These are phyloP conservation scores for Zea luxurians DNA, from an alignment of 176 grass and related monocot genomes.

Conservation along the genomic window DNA sequence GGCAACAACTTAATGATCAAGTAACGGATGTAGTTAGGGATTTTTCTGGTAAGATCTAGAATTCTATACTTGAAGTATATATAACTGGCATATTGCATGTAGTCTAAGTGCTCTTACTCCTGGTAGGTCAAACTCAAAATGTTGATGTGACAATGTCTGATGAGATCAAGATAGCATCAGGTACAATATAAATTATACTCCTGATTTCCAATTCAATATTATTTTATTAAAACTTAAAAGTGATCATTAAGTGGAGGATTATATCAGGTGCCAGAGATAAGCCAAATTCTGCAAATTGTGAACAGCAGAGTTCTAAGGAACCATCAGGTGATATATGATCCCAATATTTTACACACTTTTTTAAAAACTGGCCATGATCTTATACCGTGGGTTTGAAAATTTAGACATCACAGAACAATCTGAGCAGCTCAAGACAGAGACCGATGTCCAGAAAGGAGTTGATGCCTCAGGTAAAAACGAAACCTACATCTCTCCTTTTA, in stretches of 20 bases:
- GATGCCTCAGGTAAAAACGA: constrained; percentile 37
- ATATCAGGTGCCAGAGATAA: constrained; percentile 24
- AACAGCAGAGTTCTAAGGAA: constrained; percentile 32
- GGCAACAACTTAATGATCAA: constrained; percentile 12
- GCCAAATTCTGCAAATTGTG: constrained; percentile 32
- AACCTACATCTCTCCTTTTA: neutral
- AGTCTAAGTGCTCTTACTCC: constrained; percentile 17
- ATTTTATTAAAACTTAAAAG: constrained; percentile 2
- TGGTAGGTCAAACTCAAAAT: constrained; percentile 30
- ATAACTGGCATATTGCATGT: neutral
- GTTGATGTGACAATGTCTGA: constrained; percentile 11
- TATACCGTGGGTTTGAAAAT: constrained; percentile 26
- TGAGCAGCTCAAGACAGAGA: constrained; percentile 32
- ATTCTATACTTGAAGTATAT: constrained; percentile 16
- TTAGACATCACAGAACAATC: constrained; percentile 32
- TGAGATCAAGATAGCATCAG: constrained; percentile 37
- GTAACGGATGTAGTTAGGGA: constrained; percentile 8
- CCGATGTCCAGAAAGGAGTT: constrained; percentile 21
- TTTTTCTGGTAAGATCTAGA: constrained; percentile 32
- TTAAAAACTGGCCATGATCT: neutral
- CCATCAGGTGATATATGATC: constrained; percentile 40
- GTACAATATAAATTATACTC: constrained; percentile 22
- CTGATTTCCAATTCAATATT: neutral
- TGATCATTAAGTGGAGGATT: neutral
- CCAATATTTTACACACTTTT: constrained; percentile 11